Base-by-base conservation (phyloP, 306 rosid genomes). In the Prunus padus region DNA sequence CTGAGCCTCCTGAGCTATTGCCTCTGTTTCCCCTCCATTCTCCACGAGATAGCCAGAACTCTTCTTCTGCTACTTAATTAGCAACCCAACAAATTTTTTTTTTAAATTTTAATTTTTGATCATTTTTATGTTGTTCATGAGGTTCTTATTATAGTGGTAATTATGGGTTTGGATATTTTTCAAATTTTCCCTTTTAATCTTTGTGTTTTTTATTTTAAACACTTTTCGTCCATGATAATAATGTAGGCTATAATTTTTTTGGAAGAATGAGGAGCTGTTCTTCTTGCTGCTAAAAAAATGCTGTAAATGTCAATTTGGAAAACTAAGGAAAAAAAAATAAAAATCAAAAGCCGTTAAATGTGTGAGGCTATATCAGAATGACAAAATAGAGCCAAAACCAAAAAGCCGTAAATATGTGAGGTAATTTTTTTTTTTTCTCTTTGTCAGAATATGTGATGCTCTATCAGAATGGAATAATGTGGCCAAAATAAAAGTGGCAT, bases 21-120 rank as follows among this genome's bases (percentile, higher is more conserved):
- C 81, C 96, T 0, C 82, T 95, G 56, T 95, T 95, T 69, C 98
- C 98, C 71, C 65, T 95, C 60, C 90, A 82, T 75, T 91, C 98
- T 80, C 97, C 98, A 4, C 64, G 82, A 22, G 65, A 76, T 47
- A 44, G 18, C n/a, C n/a, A 56, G 47, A 61, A 25, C 30, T n/a
- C 40, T 12, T 75, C 67, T 74, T 78, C 83, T 69, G 37, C 30
- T 6, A 57, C 45, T 67, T 74, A 23, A 56, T 6, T 22, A 2
- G 42, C 72, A n/a, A 78, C 69, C 51, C 78, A 44, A 19, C 7
- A 33, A 18, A 4, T 12, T 28, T 19, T 31, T 69, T 37, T 1
- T 52, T 46, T 0, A 0, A 14, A 0, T 25, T n/a, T 12, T 46
- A n/a, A 12, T 33, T 5, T 30, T 63, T 4, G 12, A 55, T 55